Evolutionary conservation across 2,329 filamentous ascomycete genomes (phyloP).

Genomic region (Polytolypa hystricis): DNA sequence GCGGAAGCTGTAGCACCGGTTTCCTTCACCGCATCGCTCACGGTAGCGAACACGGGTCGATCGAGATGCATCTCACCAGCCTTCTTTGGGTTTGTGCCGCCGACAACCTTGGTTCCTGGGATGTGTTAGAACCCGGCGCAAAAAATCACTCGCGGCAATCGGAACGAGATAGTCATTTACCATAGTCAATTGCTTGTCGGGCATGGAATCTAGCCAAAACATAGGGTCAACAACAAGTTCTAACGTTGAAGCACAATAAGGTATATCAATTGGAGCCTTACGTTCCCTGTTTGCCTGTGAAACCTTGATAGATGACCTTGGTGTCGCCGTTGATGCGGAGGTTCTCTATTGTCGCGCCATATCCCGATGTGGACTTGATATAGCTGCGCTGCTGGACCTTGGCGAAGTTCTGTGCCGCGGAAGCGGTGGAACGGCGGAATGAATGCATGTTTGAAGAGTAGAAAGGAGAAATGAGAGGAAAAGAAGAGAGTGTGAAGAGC

Average conservation of each 20-base stretch:
- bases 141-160: no score
- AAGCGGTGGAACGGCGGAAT: conserved; percentile 61
- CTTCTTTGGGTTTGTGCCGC: conserved; percentile 98
- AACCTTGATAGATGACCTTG: conserved; percentile 93
- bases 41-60: conserved; percentile 84
- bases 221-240: conserved; percentile 7
- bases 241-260: conserved; percentile 2
- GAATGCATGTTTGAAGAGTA: conserved; percentile 71
- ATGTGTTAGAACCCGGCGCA: conserved; percentile 17
- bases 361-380: conserved; percentile 58
- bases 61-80: conserved; percentile 81
- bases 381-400: conserved; percentile 53
- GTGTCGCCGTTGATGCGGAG: conserved; percentile 87
- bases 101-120: conserved; percentile 87
- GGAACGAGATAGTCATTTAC: conserved; percentile 24
- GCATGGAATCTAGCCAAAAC: conserved; percentile 70
- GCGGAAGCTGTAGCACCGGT: conserved; percentile 85
- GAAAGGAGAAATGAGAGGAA: conserved; percentile 13
- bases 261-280: conserved; percentile 39
- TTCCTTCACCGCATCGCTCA: conserved; percentile 77
- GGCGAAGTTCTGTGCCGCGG: conserved; percentile 55
- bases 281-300: conserved; percentile 95
- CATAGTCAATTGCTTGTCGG: conserved; percentile 95
- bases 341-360: conserved; percentile 67
- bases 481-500: conserved; percentile 12